Evolutionary conservation across 768 basidiomycete species (phyloP).

Genomic region (Calocera viscosa): DNA sequence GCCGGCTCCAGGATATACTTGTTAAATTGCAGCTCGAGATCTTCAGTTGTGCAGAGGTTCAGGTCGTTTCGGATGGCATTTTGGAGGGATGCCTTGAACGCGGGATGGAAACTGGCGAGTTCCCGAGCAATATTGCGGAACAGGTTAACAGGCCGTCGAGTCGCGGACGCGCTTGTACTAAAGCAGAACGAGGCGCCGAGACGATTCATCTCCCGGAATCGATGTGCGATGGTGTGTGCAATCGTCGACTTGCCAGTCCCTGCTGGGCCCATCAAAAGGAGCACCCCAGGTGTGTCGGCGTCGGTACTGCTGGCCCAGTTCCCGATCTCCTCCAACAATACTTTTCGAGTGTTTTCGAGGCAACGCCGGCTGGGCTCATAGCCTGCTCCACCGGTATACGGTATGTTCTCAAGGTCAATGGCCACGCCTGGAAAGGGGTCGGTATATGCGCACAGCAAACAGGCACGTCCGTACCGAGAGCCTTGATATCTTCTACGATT

Average conservation of each 20-base stretch:
- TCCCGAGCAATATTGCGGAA: slow-evolving; percentile 16
- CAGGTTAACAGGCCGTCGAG: not conserved
- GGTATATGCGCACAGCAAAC: no score
- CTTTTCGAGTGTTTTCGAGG: not conserved
- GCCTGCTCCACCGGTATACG: no score
- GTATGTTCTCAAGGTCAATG: no score
- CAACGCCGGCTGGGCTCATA: not conserved
- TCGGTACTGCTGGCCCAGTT: not conserved
- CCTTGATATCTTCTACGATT: no score
- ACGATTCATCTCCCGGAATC: not conserved
- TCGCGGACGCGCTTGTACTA: not conserved
- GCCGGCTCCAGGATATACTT: not conserved
- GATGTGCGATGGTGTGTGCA: slow-evolving; percentile 12
- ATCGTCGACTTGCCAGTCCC: slow-evolving; percentile 17
- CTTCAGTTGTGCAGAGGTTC: not conserved
- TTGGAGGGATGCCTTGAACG: not conserved
- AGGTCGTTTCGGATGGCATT: not conserved
- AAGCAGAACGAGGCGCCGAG: slow-evolving; percentile 17
- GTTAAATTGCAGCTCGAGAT: not conserved
- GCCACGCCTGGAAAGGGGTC: no score
- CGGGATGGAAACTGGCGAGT: slow-evolving; percentile 5
- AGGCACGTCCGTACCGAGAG: no score
- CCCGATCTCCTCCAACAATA: not conserved
- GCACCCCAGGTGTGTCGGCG: not conserved
- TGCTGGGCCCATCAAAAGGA: slow-evolving; percentile 14